Evolutionary conservation across 73 alveolate genomes (phyloP).

Genomic region (Paramecium octaurelia): DNA sequence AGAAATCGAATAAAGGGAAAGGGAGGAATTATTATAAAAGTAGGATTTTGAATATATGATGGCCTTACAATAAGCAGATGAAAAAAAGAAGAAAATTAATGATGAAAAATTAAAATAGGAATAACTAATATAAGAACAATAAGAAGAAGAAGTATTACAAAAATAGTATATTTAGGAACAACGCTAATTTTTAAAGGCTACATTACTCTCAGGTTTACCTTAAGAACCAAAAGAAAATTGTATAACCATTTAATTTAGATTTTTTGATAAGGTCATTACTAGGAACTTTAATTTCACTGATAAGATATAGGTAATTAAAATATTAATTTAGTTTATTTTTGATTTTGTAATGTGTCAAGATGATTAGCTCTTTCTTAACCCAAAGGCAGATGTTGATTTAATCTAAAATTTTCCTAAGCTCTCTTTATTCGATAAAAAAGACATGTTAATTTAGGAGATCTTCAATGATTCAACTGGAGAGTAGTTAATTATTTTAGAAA

Average conservation of each 20-base stretch:
- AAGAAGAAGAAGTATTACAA: neutral
- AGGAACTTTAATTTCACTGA: neutral
- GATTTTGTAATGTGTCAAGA: neutral
- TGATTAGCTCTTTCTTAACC: neutral
- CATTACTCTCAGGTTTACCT: neutral
- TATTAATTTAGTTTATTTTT: neutral
- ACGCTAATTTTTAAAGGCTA: neutral
- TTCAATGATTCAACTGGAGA: neutral
- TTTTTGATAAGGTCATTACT: neutral
- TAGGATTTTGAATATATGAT: neutral
- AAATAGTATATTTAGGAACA: neutral
- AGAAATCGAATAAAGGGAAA: neutral
- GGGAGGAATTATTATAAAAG: neutral
- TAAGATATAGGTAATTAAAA: neutral
- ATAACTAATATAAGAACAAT: neutral
- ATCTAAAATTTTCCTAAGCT: slow-evolving; percentile 14
- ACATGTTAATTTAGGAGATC: neutral
- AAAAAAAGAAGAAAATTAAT: neutral
- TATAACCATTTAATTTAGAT: neutral
- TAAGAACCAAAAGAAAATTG: neutral
- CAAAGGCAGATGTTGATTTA: neutral
- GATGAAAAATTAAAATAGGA: neutral
- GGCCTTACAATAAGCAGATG: neutral
- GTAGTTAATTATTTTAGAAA: neutral
- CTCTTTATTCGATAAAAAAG: neutral